Evolutionary conservation across 352 stramenopile genomes (phyloP).

Genomic region (Phytophthora pluvialis): DNA sequence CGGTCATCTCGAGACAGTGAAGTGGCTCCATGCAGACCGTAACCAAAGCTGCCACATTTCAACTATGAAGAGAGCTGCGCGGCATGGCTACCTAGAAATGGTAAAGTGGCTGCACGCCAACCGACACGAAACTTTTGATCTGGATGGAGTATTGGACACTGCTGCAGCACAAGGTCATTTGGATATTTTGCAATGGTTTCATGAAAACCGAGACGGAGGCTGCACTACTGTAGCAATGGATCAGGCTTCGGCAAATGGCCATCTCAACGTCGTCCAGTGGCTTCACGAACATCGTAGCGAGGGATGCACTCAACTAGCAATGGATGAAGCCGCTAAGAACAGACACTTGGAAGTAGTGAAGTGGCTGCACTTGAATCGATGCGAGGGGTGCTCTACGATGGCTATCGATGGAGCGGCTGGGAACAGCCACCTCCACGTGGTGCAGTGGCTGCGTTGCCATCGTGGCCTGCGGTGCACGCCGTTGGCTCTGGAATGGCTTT

Average conservation of each 20-base stretch:
- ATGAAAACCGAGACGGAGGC: not conserved
- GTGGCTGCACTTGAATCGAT: conserved; percentile 13
- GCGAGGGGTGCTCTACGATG: conserved; percentile 1
- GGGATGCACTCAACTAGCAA: conserved; percentile 8
- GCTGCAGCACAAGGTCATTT: conserved; percentile 1
- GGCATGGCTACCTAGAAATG: not conserved
- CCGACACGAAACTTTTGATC: conserved; percentile 1
- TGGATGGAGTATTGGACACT: not conserved
- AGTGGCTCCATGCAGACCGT: conserved; percentile 1
- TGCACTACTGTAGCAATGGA: conserved; percentile 5
- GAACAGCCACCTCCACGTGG: conserved; percentile 3
- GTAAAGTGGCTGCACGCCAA: conserved; percentile 2
- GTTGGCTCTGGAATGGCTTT: not conserved
- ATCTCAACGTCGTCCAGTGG: conserved; percentile 5
- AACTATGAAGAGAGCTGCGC: not conserved
- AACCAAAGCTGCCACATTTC: not conserved
- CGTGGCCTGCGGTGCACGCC: not conserved
- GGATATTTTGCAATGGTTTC: conserved; percentile 4
- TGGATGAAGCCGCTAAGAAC: conserved; percentile 1
- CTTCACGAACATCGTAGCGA: conserved; percentile 1
- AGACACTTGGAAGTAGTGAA: conserved; percentile 14
- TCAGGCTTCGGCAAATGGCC: not conserved
- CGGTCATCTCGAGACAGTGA: not conserved
- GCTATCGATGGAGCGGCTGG: conserved; percentile 8
- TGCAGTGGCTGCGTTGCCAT: conserved; percentile 11